Conservation (phyloP, 2,329 filamentous ascomycete genomes). For the Arthrobotrys musiformis region DNA sequence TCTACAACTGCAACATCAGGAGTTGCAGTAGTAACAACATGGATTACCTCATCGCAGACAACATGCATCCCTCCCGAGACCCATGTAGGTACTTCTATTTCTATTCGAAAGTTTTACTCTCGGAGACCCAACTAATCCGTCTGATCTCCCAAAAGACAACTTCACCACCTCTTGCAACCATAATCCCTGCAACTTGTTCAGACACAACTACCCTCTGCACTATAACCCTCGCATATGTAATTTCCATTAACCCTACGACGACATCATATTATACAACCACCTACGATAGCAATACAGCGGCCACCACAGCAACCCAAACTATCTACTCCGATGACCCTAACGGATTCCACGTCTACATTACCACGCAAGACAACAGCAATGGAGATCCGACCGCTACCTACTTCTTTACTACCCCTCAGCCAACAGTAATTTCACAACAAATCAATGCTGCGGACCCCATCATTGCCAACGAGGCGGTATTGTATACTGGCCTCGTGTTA, state of each 20-base stretch:
- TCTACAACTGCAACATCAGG: slow-evolving; percentile 5
- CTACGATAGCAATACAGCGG: slow-evolving; percentile 28
- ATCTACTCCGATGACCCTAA: slow-evolving; percentile 49
- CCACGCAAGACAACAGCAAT: slow-evolving; percentile 31
- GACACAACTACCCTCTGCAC: slow-evolving; percentile 46
- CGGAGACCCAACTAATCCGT: no score
- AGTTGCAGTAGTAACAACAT: slow-evolving; percentile 35
- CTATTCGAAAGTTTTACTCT: no score
- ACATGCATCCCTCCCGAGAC: slow-evolving; percentile 43
- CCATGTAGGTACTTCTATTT: slow-evolving; percentile 26
- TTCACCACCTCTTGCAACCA: slow-evolving; percentile 5
- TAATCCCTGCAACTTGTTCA: slow-evolving; percentile 14
- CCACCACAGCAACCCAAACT: slow-evolving; percentile 36
- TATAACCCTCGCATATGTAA: slow-evolving; percentile 42
- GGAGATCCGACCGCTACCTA: slow-evolving; percentile 41
- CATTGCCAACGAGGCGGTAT: not conserved
- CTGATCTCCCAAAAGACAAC: slow-evolving; percentile 23
- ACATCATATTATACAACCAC: slow-evolving; percentile 42
- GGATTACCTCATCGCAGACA: slow-evolving; percentile 34
- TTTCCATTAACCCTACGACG: slow-evolving; percentile 39
- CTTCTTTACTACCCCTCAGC: slow-evolving; percentile 40
- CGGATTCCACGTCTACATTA: slow-evolving; percentile 51
- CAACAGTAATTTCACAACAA: slow-evolving; percentile 17
- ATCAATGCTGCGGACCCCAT: not conserved
- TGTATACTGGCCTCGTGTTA: slow-evolving; percentile 20